A percentile compares a stretch with the other conserved stretches of the same genome.
Conservation (phyloP, 805 yeast genomes). For the Kluyveromyces siamensis region DNA sequence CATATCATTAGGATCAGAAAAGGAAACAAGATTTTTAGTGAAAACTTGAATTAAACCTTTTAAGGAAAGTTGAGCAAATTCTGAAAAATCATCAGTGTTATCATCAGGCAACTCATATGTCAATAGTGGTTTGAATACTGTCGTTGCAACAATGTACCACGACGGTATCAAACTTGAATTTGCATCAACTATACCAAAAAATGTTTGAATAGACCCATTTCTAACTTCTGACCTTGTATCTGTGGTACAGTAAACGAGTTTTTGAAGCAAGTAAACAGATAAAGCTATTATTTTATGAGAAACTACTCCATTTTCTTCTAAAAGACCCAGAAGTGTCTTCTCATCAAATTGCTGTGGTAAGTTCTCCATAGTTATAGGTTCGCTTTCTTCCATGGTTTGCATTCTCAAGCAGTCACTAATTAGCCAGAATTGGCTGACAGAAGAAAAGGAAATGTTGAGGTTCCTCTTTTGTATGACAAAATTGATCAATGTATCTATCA, state of each 20-base stretch:
- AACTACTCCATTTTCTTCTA: background rate
- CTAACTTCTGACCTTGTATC: conserved; percentile 73
- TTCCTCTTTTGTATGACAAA: conserved; percentile 68
- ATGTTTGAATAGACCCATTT: conserved; percentile 84
- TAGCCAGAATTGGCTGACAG: conserved; percentile 87
- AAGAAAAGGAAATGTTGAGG: conserved; percentile 80
- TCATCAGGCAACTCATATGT: conserved; percentile 16
- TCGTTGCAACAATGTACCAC: conserved; percentile 61
- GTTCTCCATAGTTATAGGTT: background rate
- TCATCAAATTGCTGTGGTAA: background rate
- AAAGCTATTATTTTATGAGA: conserved; percentile 27
- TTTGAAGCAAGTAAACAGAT: conserved; percentile 57
- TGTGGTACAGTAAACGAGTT: conserved; percentile 51
- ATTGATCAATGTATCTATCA: conserved; percentile 63
- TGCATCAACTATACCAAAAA: conserved; percentile 71
- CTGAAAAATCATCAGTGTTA: conserved; percentile 41
- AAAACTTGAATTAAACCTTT: conserved; percentile 61
- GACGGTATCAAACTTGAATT: conserved; percentile 49
- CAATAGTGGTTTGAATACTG: conserved; percentile 53
- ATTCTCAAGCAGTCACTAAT: conserved; percentile 66
- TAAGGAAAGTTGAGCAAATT: conserved; percentile 51
- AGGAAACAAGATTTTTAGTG: conserved; percentile 39
- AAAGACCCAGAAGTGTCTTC: background rate
- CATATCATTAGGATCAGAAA: conserved; percentile 16
- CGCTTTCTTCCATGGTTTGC: background rate